These are phyloP conservation scores for Chlorophyllum brunneum DNA, from an alignment of 768 basidiomycete species.

Conservation along the genomic window DNA sequence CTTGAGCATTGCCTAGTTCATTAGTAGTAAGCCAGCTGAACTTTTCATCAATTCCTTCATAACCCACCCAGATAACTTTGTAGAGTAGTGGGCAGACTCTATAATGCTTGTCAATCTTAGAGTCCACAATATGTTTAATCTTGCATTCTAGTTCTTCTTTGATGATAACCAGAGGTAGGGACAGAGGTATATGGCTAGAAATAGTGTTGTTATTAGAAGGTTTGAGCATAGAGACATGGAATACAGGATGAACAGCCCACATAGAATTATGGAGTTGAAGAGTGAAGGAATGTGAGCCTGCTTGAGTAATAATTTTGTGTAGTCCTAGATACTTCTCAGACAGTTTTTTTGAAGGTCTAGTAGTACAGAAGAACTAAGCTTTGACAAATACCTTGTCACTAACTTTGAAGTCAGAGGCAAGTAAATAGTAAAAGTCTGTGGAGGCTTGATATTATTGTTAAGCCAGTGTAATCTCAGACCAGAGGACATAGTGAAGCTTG, in stretches of 20 bases:
- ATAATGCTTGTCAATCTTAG: too few species aligned
- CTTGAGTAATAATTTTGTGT: conserved; percentile 18
- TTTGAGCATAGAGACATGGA: conserved; percentile 18
- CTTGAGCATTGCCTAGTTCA: too few species aligned
- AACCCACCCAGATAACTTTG: too few species aligned
- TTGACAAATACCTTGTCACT: conserved; percentile 18
- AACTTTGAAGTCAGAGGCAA: not conserved
- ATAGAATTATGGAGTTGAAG: conserved; percentile 19
- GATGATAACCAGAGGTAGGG: not conserved
- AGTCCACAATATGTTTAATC: not conserved
- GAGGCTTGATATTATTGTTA: not conserved
- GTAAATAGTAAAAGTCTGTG: not conserved
- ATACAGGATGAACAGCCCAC: conserved; percentile 18
- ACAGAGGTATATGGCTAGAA: too few species aligned
- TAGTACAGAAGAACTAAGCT: too few species aligned
- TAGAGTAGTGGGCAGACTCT: too few species aligned
- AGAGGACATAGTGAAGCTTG: not conserved
- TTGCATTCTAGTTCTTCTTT: not conserved
- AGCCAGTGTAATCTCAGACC: not conserved
- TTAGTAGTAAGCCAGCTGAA: too few species aligned
- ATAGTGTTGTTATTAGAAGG: too few species aligned
- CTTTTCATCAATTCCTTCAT: too few species aligned
- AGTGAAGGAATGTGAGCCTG: conserved; percentile 18
- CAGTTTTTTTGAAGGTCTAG: too few species aligned
- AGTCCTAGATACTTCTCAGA: conserved; percentile 20